phyloP scores from a whole-genome alignment of 164 flowering plant genomes.

The Paratinospora sagittata region DNA sequence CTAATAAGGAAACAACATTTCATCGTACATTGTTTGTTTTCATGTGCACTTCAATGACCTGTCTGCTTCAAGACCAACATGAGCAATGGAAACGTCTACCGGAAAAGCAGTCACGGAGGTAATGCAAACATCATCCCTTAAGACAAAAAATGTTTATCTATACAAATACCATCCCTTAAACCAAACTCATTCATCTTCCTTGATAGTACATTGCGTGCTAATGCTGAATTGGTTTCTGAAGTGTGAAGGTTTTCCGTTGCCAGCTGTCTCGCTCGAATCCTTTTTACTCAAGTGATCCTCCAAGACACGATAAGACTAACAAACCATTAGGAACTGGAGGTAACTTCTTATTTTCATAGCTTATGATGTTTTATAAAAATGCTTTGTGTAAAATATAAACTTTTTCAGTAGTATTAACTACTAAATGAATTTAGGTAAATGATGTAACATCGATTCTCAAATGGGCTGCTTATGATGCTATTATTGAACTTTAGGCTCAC shows the following conservation, averaged over 20 bases:
- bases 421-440: background rate
- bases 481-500: background rate
- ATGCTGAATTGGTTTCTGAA: conserved; percentile 25
- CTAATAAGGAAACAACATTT: conserved; percentile 56
- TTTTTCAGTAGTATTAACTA: background rate
- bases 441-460: background rate
- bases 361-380: background rate
- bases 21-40: conserved; percentile 78
- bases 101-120: conserved; percentile 66
- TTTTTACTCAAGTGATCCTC: conserved; percentile 68
- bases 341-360: conserved; percentile 17
- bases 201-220: conserved; percentile 5
- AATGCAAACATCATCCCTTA: background rate
- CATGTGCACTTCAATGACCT: conserved; percentile 79
- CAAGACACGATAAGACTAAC: conserved; percentile 45
- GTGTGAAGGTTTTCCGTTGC: conserved; percentile 91
- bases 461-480: background rate
- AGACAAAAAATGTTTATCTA: background rate
- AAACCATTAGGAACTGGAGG: conserved; percentile 56
- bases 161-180: background rate
- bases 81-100: conserved; percentile 68
- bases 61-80: conserved; percentile 75
- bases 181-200: background rate
- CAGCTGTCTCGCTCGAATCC: conserved; percentile 66
- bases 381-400: background rate